phyloP scores from a whole-genome alignment of 2,329 filamentous ascomycete species.

The Monosporascus sp. region DNA sequence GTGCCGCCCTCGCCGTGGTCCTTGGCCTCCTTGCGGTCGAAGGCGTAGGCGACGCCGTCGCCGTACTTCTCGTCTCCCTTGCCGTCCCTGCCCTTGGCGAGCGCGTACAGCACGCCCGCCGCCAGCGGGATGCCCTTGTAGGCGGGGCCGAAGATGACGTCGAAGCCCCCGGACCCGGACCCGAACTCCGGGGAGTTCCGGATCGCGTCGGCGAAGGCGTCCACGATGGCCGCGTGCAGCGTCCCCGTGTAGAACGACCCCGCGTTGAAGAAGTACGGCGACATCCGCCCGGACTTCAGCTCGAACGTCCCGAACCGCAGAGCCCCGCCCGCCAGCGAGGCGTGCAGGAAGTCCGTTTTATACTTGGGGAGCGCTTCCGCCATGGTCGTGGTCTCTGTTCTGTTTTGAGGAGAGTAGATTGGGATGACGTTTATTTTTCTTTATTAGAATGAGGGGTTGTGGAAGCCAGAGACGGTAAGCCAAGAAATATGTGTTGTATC shows the following conservation, averaged over 20 bases:
- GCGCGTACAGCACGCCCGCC: conserved; percentile 66
- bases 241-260: conserved; percentile 80
- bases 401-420: neutral
- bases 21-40: conserved; percentile 95
- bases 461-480: neutral
- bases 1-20: conserved; percentile 91
- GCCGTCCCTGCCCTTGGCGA: too few species aligned
- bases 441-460: neutral
- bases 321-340: conserved; percentile 62
- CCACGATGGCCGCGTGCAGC: conserved; percentile 70
- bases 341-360: conserved; percentile 68
- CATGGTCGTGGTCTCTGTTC: neutral
- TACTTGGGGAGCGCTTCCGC: conserved; percentile 51
- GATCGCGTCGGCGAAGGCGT: conserved; percentile 71
- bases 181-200: conserved; percentile 26
- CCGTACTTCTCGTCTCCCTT: too few species aligned
- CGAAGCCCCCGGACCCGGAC: conserved; percentile 53
- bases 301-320: conserved; percentile 80
- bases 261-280: conserved; percentile 98
- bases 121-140: conserved; percentile 98
- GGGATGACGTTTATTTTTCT: neutral
- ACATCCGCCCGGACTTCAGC: conserved; percentile 86
- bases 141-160: conserved; percentile 87
- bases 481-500: neutral
- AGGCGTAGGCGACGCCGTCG: conserved; percentile 60